Evolutionary conservation across 176 grass and related monocot species (phyloP), one percentile per base, ranked within the genome.

Genomic region (Phragmites australis): DNA sequence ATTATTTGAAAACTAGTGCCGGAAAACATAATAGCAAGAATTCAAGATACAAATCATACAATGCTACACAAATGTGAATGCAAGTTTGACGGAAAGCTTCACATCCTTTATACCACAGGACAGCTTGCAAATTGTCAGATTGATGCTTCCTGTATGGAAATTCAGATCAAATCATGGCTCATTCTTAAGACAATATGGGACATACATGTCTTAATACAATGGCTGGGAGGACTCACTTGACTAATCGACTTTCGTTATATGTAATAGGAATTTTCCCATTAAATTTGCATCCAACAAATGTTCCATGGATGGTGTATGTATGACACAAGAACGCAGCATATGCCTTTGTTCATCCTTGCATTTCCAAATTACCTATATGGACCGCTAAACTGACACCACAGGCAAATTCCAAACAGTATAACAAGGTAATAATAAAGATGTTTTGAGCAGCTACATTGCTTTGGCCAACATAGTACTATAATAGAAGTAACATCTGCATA

Each of bases 281-380:
- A 85, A 74, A 66, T 57, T 68, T 59, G 50, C n/a, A 29, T 58
- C 52, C 14, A 30, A 45, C 26, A 47, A 81, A 59, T 71, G 46
- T 2, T 12, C 16, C 16, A 40, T 66, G 27, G 8, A 39, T 22
- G 47, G 12, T 31, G 23, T 47, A 77, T 61, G 26, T 77, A 63
- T 37, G 7, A 53, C 30, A 87, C 6, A 47, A 70, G 37, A 39
- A 30, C 46, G 39, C 8, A 83, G 43, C 10, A 49, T 60, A 67
- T 8, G 45, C 15, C 64, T 34, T 57, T 58, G 4, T 40, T 67
- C 67, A 84, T 59, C 9, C 50, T 67, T 74, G 81, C 31, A 16
- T 44, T 52, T 82, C 63, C 50, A 19, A 41, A 32, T 44, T 34
- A 50, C 22, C 42, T 49, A 16, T 48, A 77, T 55, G 55, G 26